A percentile compares a stretch with the other conserved stretches of the same genome.
phyloP scores from a whole-genome alignment of 345 rosid species.

The Mercurialis annua region DNA sequence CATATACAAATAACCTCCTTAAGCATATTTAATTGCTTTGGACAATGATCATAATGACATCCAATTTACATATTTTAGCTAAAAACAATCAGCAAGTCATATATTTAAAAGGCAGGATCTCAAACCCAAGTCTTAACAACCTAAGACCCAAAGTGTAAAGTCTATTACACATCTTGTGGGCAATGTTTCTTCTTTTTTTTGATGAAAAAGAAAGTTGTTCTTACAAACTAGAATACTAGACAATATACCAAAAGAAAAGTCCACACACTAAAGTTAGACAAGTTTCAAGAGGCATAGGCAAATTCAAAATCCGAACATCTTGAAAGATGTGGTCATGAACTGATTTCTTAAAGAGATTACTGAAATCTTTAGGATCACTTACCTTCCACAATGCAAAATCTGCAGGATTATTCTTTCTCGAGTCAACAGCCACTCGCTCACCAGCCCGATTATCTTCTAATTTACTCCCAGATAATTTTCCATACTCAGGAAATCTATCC shows the following conservation, averaged over 20 bases:
- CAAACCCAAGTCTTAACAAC: neutral
- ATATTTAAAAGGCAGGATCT: neutral
- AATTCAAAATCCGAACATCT: neutral
- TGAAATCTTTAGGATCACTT: slow-evolving; percentile 3
- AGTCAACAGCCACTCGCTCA: slow-evolving; percentile 87
- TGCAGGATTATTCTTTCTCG: slow-evolving; percentile 86
- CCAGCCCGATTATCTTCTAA: slow-evolving; percentile 94
- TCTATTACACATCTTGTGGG: neutral
- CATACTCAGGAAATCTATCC: slow-evolving; percentile 67
- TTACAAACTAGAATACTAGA: neutral
- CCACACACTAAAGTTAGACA: neutral
- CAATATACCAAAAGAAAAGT: neutral
- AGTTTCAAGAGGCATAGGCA: neutral
- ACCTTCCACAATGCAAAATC: slow-evolving; percentile 98
- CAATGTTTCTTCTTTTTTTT: too few species aligned
- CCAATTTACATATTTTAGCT: neutral
- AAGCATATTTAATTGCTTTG: neutral
- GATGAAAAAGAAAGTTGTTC: too few species aligned
- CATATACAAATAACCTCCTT: too few species aligned
- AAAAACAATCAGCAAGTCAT: neutral
- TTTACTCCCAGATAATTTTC: slow-evolving; percentile 77
- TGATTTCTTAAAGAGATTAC: neutral
- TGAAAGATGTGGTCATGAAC: neutral
- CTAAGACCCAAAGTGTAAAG: neutral
- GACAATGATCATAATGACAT: neutral